A percentile compares a stretch with the other conserved stretches of the same genome.
These are phyloP conservation scores for Hymenoscyphus occultus DNA, from an alignment of 2,329 filamentous ascomycete genomes.

Conservation along the genomic window DNA sequence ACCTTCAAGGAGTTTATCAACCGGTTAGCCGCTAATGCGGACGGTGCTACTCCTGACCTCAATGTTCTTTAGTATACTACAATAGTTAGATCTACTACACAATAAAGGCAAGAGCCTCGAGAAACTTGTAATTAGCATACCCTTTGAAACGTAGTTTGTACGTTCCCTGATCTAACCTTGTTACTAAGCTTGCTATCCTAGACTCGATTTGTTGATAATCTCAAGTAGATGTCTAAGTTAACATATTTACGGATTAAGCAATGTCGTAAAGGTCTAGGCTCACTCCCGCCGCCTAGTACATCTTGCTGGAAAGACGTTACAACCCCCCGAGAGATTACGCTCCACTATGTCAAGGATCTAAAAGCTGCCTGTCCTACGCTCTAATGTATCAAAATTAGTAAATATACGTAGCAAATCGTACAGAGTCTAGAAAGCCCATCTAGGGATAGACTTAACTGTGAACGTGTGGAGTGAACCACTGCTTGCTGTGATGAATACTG, in stretches of 20 bases:
- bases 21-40: no score
- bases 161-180: background rate
- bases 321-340: constrained; percentile 12
- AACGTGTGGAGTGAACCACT: no score
- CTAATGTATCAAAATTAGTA: constrained; percentile 16
- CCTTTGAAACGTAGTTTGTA: constrained; percentile 18
- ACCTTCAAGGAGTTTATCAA: no score
- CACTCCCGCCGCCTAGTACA: constrained; percentile 12
- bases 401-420: constrained; percentile 16
- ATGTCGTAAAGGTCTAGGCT: constrained; percentile 9
- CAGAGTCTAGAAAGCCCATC: background rate
- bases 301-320: constrained; percentile 14
- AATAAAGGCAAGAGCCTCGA: constrained; percentile 12
- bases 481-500: no score
- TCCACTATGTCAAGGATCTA: constrained; percentile 15
- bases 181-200: constrained; percentile 8
- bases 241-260: constrained; percentile 12
- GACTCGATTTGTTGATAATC: constrained; percentile 13
- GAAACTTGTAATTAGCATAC: constrained; percentile 13
- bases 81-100: constrained; percentile 16
- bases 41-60: background rate
- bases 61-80: background rate
- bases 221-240: constrained; percentile 6
- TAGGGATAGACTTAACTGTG: no score
- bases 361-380: constrained; percentile 17